phyloP scores from a whole-genome alignment of 2,329 filamentous ascomycete species.

The Hirsutella rhossiliensis region DNA sequence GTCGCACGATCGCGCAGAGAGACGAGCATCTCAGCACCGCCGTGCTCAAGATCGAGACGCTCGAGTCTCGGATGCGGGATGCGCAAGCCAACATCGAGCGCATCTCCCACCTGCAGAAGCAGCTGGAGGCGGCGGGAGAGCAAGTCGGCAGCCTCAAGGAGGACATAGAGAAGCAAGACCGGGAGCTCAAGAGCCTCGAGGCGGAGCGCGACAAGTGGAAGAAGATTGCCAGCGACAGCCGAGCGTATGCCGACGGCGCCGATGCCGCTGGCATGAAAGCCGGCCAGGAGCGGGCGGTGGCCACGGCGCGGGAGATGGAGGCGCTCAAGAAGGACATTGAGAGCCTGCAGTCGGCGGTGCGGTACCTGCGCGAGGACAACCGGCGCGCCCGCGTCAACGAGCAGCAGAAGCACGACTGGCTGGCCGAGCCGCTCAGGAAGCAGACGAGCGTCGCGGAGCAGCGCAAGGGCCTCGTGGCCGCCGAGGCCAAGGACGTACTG shows the following conservation, averaged over 20 bases:
- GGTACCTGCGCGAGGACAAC: conserved; percentile 57
- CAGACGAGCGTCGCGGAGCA: conserved; percentile 31
- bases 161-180: conserved; percentile 54
- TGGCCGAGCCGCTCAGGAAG: conserved; percentile 44
- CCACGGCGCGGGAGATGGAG: conserved; percentile 62
- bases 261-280: conserved; percentile 39
- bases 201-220: conserved; percentile 59
- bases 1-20: conserved; percentile 56
- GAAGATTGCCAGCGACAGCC: conserved; percentile 53
- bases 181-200: conserved; percentile 52
- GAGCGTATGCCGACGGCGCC: conserved; percentile 40
- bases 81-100: conserved; percentile 64
- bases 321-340: conserved; percentile 56
- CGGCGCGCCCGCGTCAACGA: conserved; percentile 46
- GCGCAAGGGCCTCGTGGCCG: conserved; percentile 37
- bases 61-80: conserved; percentile 79
- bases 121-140: conserved; percentile 40
- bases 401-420: conserved; percentile 46
- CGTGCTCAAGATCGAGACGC: conserved; percentile 84
- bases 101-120: conserved; percentile 52
- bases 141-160: conserved; percentile 43
- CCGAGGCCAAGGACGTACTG: conserved; percentile 53
- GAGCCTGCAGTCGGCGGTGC: conserved; percentile 50
- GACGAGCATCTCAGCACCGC: conserved; percentile 79
- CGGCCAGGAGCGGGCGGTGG: conserved; percentile 54